phyloP scores from a whole-genome alignment of 2,329 filamentous ascomycete genomes.

The Sporothrix inflata region DNA sequence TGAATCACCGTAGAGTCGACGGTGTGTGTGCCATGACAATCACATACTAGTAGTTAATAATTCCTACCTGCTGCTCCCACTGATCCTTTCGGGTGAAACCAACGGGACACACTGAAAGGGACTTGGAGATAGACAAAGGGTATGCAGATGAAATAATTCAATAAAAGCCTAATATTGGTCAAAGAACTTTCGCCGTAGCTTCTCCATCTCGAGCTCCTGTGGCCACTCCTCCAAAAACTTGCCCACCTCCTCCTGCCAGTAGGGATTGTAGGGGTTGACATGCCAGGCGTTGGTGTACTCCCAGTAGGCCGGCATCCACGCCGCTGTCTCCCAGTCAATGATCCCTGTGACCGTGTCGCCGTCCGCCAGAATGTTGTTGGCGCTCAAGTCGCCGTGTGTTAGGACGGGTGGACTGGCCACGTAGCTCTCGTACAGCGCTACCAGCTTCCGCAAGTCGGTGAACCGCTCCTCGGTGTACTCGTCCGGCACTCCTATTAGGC shows the following conservation, averaged over 20 bases:
- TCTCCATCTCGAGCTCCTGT: conserved; percentile 3
- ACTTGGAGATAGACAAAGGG: too few relatives aligned
- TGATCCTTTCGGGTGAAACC: too few relatives aligned
- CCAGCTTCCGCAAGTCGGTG: conserved; percentile 7
- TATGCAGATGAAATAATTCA: too few relatives aligned
- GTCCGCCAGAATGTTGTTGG: conserved; percentile 27
- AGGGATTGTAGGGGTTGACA: conserved; percentile 24
- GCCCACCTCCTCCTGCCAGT: conserved; percentile 24
- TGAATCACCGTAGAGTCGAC: too few relatives aligned
- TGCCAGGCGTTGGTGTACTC: conserved; percentile 29
- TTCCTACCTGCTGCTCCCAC: too few relatives aligned
- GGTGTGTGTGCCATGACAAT: too few relatives aligned
- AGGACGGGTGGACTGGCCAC: conserved; percentile 25
- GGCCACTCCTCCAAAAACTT: too few relatives aligned
- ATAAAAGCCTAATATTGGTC: too few relatives aligned
- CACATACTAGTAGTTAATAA: too few relatives aligned
- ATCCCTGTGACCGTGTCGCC: conserved; percentile 21
- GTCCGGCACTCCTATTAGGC: background rate
- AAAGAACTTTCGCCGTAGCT: conserved; percentile 3
- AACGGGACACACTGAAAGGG: too few relatives aligned
- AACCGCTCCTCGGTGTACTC: background rate
- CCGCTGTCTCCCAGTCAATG: conserved; percentile 28
- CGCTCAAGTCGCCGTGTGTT: conserved; percentile 27
- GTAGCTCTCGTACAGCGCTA: conserved; percentile 14
- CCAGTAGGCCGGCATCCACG: conserved; percentile 27